Conservation (phyloP, 2,329 filamentous ascomycete species). For the Apiospora kogelbergensis region DNA sequence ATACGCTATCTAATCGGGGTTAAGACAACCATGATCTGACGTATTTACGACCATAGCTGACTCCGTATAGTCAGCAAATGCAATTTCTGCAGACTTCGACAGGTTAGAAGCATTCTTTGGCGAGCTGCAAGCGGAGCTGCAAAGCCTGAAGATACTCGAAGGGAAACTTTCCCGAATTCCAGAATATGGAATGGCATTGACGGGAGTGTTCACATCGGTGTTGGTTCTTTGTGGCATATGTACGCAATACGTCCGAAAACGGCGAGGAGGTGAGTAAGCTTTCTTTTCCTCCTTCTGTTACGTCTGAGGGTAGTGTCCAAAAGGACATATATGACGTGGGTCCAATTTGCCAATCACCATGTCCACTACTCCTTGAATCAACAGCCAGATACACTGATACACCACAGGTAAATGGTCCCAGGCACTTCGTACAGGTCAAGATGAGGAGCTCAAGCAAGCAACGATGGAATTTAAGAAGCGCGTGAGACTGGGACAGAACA, state of each 20-base stretch:
- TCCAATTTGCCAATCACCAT: too few relatives aligned
- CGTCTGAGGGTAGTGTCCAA: too few relatives aligned
- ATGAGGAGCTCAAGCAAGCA: neutral
- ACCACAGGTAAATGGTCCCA: neutral
- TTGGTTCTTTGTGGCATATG: neutral
- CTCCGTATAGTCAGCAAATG: neutral
- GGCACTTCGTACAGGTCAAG: neutral
- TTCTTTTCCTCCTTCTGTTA: neutral
- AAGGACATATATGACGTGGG: neutral
- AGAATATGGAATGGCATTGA: neutral
- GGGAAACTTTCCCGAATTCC: neutral
- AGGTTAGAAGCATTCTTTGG: neutral
- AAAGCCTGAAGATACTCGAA: neutral
- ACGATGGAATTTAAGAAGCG: neutral
- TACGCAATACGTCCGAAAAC: neutral
- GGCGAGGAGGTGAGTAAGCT: neutral
- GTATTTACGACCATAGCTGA: neutral
- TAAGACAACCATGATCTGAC: too few relatives aligned
- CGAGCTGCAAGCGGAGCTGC: neutral
- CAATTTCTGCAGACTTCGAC: neutral
- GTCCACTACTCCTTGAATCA: too few relatives aligned
- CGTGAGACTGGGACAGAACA: neutral
- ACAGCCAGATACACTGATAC: neutral
- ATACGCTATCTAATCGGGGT: neutral
- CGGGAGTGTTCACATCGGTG: neutral